Base-by-base conservation (phyloP, 192 early-diverging fungal genomes). In the Entomortierella parvispora region DNA sequence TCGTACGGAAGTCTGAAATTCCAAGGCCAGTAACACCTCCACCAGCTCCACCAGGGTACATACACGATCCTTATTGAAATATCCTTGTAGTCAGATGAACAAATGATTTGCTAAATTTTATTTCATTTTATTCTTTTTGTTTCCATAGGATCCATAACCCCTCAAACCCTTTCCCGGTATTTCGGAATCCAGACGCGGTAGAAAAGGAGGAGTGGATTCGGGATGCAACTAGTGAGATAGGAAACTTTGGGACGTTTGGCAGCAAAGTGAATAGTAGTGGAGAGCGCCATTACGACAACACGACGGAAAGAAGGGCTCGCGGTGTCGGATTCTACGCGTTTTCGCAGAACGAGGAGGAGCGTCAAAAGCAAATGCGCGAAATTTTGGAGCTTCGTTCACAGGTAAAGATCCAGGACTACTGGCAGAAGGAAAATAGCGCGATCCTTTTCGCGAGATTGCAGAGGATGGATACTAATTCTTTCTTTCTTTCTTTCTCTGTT, bases 241-340 rank as follows among this genome's bases (percentile, higher is more conserved):
- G 25, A 43, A 22, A 50, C 23, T 44, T 46, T 25, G 14, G 11
- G 2, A 33, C 29, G 17, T 22, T 11, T 29, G 40, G 54, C 28
- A 51, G 10, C 61, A 49, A 58, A 52, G 12, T 70, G 54, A 4
- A 59, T 62, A 29, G 20, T 59, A 23, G 62, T 58, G 1, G 69
- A 65, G 28, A 63, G 20, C 59, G 67, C 2, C 84, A 86, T 71
- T 88, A 78, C 58, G 79, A 87, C 58, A 59, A 82, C 34, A 60
- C 64, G 18, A 61, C 56, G 29, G 92, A 93, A 65, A 80, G 86
- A 32, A 74, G 92, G 56, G 89, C 87, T 28, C 82, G 86, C 37
- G 92, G 91, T 55, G 88, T 87, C 2, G 91, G 87, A 1, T 91
- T 88, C 64, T 93, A 92, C 68, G 80, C 80, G 0, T 92, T 93